Conservation (phyloP, 2,329 filamentous ascomycete species). For the Parastagonospora nodorum region DNA sequence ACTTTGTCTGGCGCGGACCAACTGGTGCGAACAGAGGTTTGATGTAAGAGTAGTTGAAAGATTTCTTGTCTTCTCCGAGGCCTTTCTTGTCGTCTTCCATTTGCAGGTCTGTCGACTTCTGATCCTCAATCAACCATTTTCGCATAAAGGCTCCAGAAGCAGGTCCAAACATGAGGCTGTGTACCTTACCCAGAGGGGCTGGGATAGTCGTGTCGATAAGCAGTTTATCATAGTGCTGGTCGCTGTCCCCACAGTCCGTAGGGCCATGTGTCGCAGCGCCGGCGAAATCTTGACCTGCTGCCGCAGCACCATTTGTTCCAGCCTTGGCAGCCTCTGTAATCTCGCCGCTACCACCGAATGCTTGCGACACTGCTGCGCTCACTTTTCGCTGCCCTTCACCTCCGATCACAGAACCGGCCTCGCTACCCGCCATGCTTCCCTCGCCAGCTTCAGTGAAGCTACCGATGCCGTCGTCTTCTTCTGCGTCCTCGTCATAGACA, state of each 20-base stretch:
- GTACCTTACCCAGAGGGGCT: constrained; percentile 90
- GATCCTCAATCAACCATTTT: constrained; percentile 83
- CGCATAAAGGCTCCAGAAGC: constrained; percentile 80
- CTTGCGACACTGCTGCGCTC: constrained; percentile 60
- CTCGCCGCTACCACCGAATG: constrained; percentile 44
- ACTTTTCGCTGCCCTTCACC: constrained; percentile 66
- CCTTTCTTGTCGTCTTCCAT: constrained; percentile 83
- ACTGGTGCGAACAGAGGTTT: constrained; percentile 85
- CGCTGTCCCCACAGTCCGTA: constrained; percentile 82
- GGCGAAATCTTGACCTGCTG: constrained; percentile 70
- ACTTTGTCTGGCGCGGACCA: constrained; percentile 93
- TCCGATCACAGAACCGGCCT: constrained; percentile 56
- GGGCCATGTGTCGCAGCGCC: constrained; percentile 80
- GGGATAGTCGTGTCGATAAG: constrained; percentile 85
- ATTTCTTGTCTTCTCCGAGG: constrained; percentile 73
- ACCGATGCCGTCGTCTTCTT: constrained; percentile 72
- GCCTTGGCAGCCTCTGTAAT: constrained; percentile 45
- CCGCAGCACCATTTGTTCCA: constrained; percentile 48
- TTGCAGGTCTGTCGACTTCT: constrained; percentile 86
- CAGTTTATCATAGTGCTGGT: constrained; percentile 80
- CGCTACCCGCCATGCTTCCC: constrained; percentile 60
- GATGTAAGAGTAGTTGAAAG: constrained; percentile 81
- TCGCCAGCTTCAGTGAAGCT: constrained; percentile 63
- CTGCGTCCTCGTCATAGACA: constrained; percentile 78
- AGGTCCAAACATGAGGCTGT: constrained; percentile 83